Base-by-base conservation (phyloP, 163 green algal species). In the Coccomyxa subellipsoidea region DNA sequence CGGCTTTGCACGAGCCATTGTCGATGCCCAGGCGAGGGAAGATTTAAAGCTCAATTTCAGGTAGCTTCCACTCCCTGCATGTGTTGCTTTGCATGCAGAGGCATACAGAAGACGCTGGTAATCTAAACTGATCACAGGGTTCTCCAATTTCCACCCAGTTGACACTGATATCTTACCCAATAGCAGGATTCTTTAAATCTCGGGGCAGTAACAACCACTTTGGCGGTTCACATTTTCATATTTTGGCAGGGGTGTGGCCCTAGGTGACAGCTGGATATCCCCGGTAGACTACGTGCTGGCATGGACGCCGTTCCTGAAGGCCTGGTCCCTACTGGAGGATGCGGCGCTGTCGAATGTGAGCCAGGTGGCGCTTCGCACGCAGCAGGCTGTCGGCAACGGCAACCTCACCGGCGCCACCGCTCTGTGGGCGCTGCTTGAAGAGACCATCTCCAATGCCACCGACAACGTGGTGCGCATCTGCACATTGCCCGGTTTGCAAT, bases 261-360 rank as follows among this genome's bases (percentile, higher is more conserved):
- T 87, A 54, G 83, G 83, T 29, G 83, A 87, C 79, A 80, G 54
- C 32, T 87, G 83, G 83, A 82, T 87, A 38, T 78, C 78, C 4
- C 73, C 79, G 8, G 66, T 84, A 23, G 75, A 81, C 75, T 87
- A 72, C 54, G 79, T 87, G 73, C 37, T 76, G 40, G 36, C 73
- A 15, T 87, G 83, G 83, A 75, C 54, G 23, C 34, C 59, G 29
- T 81, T 72, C 72, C 75, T 87, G 38, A 81, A 87, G 2, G 79
- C 75, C 32, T 69, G 79, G 38, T 87, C 83, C 4, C 79, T 87
- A 37, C 59, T 87, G 23, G 79, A 83, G 27, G 76, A 81, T 29
- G 29, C 32, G 7, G 27, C 39, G 38, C 38, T 76, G 54, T 29
- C 27, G 15, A 54, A 59, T 35, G 18, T 81, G 29, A 38, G 7